Conservation (phyloP, 2,329 filamentous ascomycete species). For the Aspergillus terreus region DNA sequence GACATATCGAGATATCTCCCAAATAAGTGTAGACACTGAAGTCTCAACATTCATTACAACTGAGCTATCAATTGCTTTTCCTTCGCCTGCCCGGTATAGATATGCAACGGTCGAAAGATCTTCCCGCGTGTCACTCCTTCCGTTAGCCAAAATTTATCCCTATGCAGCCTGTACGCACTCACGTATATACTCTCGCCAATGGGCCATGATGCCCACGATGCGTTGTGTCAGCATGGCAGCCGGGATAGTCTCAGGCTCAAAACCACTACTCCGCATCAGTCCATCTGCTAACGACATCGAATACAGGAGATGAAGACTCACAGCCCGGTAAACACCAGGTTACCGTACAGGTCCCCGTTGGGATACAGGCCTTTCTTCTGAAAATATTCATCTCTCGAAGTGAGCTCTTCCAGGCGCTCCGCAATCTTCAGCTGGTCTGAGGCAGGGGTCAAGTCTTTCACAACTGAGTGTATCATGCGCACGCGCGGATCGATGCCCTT, state of each 20-base stretch:
- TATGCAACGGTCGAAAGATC: too few relatives aligned
- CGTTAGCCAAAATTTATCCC: too few relatives aligned
- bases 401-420: conserved; percentile 22
- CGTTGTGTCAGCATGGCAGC: conserved; percentile 28
- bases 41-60: too few relatives aligned
- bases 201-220: conserved; percentile 30
- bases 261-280: conserved; percentile 16
- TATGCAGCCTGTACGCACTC: not conserved
- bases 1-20: too few relatives aligned
- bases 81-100: too few relatives aligned
- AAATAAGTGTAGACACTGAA: too few relatives aligned
- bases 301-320: conserved; percentile 10
- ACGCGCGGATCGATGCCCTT: conserved; percentile 28
- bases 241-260: conserved; percentile 27
- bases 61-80: too few relatives aligned
- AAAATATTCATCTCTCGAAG: conserved; percentile 26
- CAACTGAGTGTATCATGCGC: conserved; percentile 19
- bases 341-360: conserved; percentile 46
- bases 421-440: conserved; percentile 21
- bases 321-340: conserved; percentile 43
- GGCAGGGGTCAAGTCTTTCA: conserved; percentile 17
- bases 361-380: conserved; percentile 31
- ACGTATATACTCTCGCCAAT: conserved; percentile 34
- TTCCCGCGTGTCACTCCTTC: too few relatives aligned
- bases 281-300: not conserved